A percentile compares a stretch with the other conserved stretches of the same genome.
These are phyloP conservation scores for Whalleya microplaca DNA, from an alignment of 2,329 filamentous ascomycete species.

Conservation along the genomic window DNA sequence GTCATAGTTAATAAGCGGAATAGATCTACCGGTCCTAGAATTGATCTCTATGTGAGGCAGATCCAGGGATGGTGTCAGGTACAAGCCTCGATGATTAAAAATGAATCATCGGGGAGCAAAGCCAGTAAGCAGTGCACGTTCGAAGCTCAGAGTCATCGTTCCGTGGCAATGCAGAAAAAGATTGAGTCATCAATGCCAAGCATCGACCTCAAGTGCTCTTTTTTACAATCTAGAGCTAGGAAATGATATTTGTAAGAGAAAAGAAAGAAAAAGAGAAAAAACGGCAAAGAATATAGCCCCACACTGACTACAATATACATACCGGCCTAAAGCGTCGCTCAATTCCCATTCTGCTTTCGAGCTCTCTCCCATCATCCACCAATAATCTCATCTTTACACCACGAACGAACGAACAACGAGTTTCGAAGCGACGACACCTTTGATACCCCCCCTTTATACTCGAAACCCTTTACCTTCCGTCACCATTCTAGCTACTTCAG, in stretches of 20 bases:
- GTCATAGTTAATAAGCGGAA: too few relatives aligned
- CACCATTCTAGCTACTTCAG: constrained; percentile 23
- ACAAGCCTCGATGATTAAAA: constrained; percentile 15
- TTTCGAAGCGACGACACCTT: neutral
- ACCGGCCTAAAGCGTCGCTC: neutral
- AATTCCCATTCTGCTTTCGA: neutral
- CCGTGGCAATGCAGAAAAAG: constrained; percentile 14
- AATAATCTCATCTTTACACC: neutral
- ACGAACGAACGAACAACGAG: neutral
- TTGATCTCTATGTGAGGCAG: too few relatives aligned
- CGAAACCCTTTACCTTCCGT: neutral
- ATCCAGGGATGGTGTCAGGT: neutral
- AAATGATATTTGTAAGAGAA: too few relatives aligned
- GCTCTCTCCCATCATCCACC: neutral
- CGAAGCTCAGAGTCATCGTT: constrained; percentile 10
- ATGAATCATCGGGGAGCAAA: constrained; percentile 24
- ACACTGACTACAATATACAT: neutral
- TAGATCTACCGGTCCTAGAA: too few relatives aligned
- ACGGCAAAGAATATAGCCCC: neutral
- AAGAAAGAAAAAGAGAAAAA: neutral
- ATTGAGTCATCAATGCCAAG: neutral
- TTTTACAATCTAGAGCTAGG: too few relatives aligned
- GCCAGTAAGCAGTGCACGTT: neutral
- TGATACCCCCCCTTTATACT: neutral
- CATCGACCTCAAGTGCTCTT: too few relatives aligned